phyloP scores from a whole-genome alignment of 208 protist species.

The Strigomonas culicis region DNA sequence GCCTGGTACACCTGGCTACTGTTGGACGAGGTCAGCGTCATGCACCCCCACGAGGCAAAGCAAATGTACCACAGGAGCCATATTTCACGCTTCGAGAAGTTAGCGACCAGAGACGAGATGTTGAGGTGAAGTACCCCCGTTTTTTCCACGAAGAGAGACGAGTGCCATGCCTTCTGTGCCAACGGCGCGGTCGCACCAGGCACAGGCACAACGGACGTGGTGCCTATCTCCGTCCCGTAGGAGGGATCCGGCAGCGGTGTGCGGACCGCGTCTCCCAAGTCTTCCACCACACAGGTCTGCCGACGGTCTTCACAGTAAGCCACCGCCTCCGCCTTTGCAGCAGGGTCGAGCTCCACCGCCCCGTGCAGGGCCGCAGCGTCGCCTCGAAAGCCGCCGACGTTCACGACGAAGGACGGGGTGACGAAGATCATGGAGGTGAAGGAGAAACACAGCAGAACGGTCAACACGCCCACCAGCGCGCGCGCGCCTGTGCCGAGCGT shows the following conservation, averaged over 20 bases:
- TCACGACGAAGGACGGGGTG: constrained; percentile 60
- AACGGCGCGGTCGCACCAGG: neutral
- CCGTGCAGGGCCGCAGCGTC: neutral
- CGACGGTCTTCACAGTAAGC: no score
- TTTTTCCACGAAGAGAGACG: constrained; percentile 10
- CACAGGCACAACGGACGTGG: neutral
- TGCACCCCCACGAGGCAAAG: constrained; percentile 67
- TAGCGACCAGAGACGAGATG: constrained; percentile 33
- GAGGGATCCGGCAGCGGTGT: neutral
- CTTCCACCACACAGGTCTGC: constrained; percentile 1
- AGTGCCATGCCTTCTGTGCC: neutral
- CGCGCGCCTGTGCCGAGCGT: constrained; percentile 22
- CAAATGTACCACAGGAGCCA: constrained; percentile 87
- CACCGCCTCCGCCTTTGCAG: no score
- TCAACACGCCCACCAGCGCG: constrained; percentile 35
- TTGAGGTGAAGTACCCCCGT: constrained; percentile 26
- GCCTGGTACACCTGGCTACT: constrained; percentile 77
- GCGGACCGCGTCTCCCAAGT: neutral
- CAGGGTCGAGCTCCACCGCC: neutral
- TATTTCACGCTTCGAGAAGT: constrained; percentile 53
- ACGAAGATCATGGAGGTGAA: constrained; percentile 66
- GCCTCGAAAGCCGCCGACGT: constrained; percentile 27
- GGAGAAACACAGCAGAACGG: constrained; percentile 38
- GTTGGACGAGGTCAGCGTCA: constrained; percentile 75
- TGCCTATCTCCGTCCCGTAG: neutral